Evolutionary conservation across 495 filamentous ascomycete species (phyloP).

Genomic region (Beverwykella pulmonaria): DNA sequence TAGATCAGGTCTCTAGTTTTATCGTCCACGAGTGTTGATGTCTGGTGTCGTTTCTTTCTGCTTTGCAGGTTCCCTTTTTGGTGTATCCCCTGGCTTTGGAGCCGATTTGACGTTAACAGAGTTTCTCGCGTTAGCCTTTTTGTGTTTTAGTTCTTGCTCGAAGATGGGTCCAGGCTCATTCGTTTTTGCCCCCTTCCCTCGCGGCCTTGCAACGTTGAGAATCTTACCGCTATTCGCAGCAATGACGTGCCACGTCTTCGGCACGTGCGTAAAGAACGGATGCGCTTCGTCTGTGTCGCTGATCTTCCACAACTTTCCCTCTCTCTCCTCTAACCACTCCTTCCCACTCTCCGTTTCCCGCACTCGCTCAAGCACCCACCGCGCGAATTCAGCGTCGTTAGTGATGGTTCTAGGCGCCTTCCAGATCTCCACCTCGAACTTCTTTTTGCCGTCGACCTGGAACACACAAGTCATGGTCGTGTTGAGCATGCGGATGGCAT

Average conservation of each 20-base stretch:
- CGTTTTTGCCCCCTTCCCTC: slow-evolving; percentile 7
- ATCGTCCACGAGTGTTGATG: too few relatives aligned
- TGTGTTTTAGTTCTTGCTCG: too few relatives aligned
- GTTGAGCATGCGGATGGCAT: slow-evolving; percentile 15
- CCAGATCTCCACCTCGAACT: slow-evolving; percentile 64
- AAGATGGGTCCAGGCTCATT: too few relatives aligned
- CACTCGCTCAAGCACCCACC: slow-evolving; percentile 61
- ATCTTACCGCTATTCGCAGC: slow-evolving; percentile 56
- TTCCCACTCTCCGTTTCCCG: slow-evolving; percentile 53
- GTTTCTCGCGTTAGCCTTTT: too few relatives aligned
- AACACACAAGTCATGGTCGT: slow-evolving; percentile 60
- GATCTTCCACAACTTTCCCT: slow-evolving; percentile 27
- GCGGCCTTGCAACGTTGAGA: slow-evolving; percentile 60
- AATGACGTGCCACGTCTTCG: slow-evolving; percentile 52
- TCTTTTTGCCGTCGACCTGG: slow-evolving; percentile 75
- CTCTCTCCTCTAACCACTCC: slow-evolving; percentile 49
- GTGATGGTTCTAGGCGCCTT: slow-evolving; percentile 6
- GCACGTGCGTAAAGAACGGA: slow-evolving; percentile 1
- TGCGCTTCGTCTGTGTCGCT: background rate
- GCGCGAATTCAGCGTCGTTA: slow-evolving; percentile 48
- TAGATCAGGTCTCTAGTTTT: too few relatives aligned
- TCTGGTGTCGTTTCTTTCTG: too few relatives aligned
- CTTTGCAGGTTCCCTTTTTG: too few relatives aligned
- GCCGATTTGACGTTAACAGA: too few relatives aligned
- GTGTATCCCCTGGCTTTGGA: too few relatives aligned